Conservation (phyloP, 495 filamentous ascomycete genomes). For the Penicillium maclennaniae region DNA sequence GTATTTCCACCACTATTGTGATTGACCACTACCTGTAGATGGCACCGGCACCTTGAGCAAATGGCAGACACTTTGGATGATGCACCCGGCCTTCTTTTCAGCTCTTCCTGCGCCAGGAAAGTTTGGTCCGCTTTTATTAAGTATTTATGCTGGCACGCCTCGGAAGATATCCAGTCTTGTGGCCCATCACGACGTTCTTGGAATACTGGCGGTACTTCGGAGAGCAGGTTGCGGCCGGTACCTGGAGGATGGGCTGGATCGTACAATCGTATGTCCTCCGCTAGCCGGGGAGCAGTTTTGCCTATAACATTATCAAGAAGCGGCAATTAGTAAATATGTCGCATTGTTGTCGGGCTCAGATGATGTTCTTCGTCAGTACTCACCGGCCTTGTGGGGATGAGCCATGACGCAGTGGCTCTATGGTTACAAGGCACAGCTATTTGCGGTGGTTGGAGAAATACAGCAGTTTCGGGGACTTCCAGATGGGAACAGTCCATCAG, state of each 20-base stretch:
- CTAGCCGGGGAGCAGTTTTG: conserved; percentile 60
- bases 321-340: conserved; percentile 1
- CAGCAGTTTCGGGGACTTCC: conserved; percentile 11
- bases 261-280: conserved; percentile 54
- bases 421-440: conserved; percentile 9
- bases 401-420: conserved; percentile 29
- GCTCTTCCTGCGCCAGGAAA: conserved; percentile 36
- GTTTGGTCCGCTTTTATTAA: conserved; percentile 51
- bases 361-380: conserved; percentile 8
- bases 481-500: conserved; percentile 5
- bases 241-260: conserved; percentile 48
- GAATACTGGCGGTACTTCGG: conserved; percentile 47
- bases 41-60: conserved; percentile 54
- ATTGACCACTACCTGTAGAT: conserved; percentile 50
- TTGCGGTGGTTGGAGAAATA: not conserved
- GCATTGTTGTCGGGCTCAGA: not conserved
- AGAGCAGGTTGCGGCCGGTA: conserved; percentile 51
- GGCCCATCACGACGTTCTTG: conserved; percentile 27
- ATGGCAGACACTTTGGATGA: conserved; percentile 50
- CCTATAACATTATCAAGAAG: conserved; percentile 31
- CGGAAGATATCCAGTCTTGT: conserved; percentile 31
- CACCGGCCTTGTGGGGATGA: conserved; percentile 34
- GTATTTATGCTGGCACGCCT: conserved; percentile 55
- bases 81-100: conserved; percentile 31
- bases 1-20: conserved; percentile 26